Base-by-base conservation (phyloP, 192 early-diverging fungal species). In the Entomortierella parvispora region DNA sequence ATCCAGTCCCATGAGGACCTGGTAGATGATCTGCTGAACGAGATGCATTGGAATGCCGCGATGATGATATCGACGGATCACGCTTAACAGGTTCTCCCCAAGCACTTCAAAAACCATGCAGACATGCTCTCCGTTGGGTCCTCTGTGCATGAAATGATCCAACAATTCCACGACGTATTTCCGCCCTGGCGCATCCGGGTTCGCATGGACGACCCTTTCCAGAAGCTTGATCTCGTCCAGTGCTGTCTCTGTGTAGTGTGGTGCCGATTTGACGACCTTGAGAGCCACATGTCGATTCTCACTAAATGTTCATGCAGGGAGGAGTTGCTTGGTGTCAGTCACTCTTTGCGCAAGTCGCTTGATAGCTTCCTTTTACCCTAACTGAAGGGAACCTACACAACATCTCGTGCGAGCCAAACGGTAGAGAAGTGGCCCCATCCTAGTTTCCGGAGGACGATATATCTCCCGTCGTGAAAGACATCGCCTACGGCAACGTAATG, bases 381-480 rank as follows among this genome's bases (percentile, higher is more conserved):
- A 12, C 37, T 12, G 12, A 61, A 50, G n/a, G 23, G 25, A 50
- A 44, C 82, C 60, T 84, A 90, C 87, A 85, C 81, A 62, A 75
- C 74, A 77, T 98, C 95, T 54, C 86, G 84, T 14, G 91, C 93
- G 49, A 99, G 88, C 97, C 97, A 99, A 10, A 99, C 97, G 0
- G 97, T 99, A 26, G 94, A 96, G 68, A 99, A 99, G 67, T 99
- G 97, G 17, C 97, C 97, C 97, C 97, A 99, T 18, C 97, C 97
- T 34, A 99, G 89, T 79, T 99, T 99, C 62, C 93, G 88, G 44
- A 97, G 70, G 23, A 97, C 85, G n/a, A 77, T 83, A 81, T 99
- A 99, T 23, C 92, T 88, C 8, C 86, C 84, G 15, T 91, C 87
- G 46, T 92, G 89, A 72, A 93, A 96, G 20, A 45, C 57, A 62